Conservation (phyloP, 2,329 filamentous ascomycete genomes). For the Colletotrichum limetticola region DNA sequence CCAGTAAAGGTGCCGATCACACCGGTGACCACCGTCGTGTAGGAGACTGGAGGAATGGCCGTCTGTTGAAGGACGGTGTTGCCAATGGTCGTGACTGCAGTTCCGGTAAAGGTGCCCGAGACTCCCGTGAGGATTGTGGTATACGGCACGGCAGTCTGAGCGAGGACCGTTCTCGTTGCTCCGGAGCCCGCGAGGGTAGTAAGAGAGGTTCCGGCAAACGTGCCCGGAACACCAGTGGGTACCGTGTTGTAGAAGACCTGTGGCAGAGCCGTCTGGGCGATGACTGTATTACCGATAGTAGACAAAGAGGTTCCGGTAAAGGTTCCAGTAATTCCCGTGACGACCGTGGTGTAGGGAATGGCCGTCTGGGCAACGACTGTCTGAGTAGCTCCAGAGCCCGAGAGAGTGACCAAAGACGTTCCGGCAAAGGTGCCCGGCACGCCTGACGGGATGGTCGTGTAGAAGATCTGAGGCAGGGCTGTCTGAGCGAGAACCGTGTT, state of each 20-base stretch:
- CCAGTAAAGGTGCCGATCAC: neutral
- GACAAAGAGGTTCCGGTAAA: neutral
- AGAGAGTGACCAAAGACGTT: neutral
- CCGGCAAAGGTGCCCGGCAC: neutral
- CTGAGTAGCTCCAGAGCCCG: neutral
- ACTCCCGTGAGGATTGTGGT: neutral
- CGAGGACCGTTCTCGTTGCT: neutral
- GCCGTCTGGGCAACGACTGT: neutral
- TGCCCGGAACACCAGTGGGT: neutral
- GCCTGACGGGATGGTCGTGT: neutral
- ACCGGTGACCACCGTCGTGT: neutral
- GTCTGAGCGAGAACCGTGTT: conserved; percentile 1
- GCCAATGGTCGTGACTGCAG: neutral
- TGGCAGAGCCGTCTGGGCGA: neutral
- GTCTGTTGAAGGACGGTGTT: neutral
- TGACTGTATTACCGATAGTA: neutral
- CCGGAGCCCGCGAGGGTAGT: neutral
- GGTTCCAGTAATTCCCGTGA: neutral
- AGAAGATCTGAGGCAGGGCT: neutral
- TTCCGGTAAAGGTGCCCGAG: neutral
- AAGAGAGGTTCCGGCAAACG: neutral
- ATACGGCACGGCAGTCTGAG: neutral
- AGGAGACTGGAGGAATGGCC: neutral
- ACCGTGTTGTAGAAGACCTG: neutral
- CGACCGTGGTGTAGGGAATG: neutral